Base-by-base conservation (phyloP, 306 rosid species). In the Quercus rubra region DNA sequence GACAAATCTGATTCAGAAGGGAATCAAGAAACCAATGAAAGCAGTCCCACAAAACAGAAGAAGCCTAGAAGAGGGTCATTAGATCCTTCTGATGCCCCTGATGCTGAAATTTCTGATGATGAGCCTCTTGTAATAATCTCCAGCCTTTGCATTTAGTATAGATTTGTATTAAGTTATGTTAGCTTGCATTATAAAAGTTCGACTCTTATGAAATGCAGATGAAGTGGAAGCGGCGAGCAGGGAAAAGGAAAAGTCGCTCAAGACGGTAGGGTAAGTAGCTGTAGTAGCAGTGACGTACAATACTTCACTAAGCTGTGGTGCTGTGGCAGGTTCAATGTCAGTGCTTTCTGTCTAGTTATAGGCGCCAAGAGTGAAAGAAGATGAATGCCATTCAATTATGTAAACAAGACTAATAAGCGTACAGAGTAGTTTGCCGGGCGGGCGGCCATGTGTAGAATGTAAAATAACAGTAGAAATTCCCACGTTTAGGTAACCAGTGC, bases 71-170 rank as follows among this genome's bases (percentile, higher is more conserved):
- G 4, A 68, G 78, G 79, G 68, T 73, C 87, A 55, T 56, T 87
- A 52, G 73, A 55, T 70, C 83, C 78, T 54, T 81, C 78, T 38
- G 81, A 70, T 52, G 86, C 23, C 71, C 64, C 67, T 77, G 82
- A 23, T 30, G 83, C 77, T 57, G 95, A 92, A 87, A 86, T 90
- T 82, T 88, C 97, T 31, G 99, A 95, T 20, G 94, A 95, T 17
- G 93, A 86, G 85, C 99, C 99, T 85, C 92, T 95, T 82, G 99
- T 95, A 93, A 75, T 64, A 64, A 71, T 62, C 83, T 73, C 66
- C 58, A 23, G 12, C 85, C 74, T 80, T 74, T 81, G 49, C 79
- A 41, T 76, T 62, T 54, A 5, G 23, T 2, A 20, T 71, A 20
- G 49, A 5, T 68, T 21, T 57, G 54, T 61, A 52, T 74, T 55